Evolutionary conservation across 305 asterid species (phyloP), one percentile per base, ranked within the genome.

Genomic region (Solanum hybrid): DNA sequence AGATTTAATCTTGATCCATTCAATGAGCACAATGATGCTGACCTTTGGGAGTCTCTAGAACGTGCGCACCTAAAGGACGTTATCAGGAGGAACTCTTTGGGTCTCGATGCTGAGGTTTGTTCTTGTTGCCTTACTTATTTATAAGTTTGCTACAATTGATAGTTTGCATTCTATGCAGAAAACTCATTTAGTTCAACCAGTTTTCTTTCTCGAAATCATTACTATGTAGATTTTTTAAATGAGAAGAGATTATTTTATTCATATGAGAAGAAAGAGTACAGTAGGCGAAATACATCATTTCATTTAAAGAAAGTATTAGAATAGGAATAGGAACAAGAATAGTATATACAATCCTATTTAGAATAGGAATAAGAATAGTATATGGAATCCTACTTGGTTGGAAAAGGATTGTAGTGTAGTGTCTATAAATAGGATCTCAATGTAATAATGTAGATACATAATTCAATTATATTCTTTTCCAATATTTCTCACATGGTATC

Each of bases 1-100:
- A 93, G 99, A 91, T 97, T 97, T 91, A 97, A 97, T 90, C 99
- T 97, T 22, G 99, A 97, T 91, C 99, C 99, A 1, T 97, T 97
- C 93, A 94, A 91, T 79, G 99, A 97, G 89, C 99, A 97, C 94
- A 95, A 94, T 84, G 99, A 97, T 91, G 98, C 98, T 91, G 98
- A 95, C 89, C 93, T 97, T 36, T 97, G 99, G 99, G 99, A 97
- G 91, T 94, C 98, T 90, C 91, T 97, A 90, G 99, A 97, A 91
- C 94, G 99, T 92, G 99, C 98, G 15, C 98, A 97, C 91, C 89
- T 97, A 64, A 96, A 96, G 92, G 99, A 96, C 90, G 99, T 92
- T 91, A 94, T 97, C 91, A 92, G 98, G 93, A 94, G 99, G 93
- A 95, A 92, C 85, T 86, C 98, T 81, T 91, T 95, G 92, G 99